Evolutionary conservation across 768 basidiomycete species (phyloP).

Genomic region (Termitomyces sp.): DNA sequence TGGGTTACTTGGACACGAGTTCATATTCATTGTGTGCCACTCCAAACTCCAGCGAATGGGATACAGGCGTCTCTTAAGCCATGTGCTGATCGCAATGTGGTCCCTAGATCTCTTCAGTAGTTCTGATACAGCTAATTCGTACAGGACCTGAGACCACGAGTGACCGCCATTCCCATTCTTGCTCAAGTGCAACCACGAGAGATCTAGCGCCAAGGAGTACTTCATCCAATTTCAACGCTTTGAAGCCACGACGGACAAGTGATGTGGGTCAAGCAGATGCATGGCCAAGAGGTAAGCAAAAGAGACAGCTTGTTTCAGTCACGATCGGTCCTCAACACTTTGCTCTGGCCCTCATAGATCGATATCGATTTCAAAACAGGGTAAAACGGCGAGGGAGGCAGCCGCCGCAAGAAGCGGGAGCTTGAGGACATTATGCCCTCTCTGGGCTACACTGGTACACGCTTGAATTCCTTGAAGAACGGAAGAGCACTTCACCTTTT

Average conservation of each 20-base stretch:
- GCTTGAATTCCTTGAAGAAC: neutral
- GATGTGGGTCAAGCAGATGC: neutral
- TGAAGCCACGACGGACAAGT: neutral
- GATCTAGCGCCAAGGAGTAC: neutral
- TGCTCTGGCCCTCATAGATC: too few species aligned
- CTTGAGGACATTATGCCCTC: neutral
- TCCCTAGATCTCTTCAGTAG: neutral
- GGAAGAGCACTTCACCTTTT: neutral
- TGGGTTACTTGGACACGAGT: neutral
- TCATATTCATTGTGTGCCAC: neutral
- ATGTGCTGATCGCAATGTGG: neutral
- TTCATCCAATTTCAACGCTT: neutral
- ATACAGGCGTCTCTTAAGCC: neutral
- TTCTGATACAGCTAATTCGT: neutral
- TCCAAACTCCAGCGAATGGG: neutral
- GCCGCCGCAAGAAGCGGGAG: neutral
- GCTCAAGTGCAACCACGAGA: neutral
- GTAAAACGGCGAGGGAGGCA: neutral
- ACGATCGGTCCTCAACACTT: neutral
- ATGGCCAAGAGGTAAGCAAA: neutral
- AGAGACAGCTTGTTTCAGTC: neutral
- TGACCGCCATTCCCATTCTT: neutral
- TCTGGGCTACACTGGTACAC: neutral
- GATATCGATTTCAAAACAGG: neutral
- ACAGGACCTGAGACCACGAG: neutral